Percentiles rank a stretch among this genome's conserved stretches.
Evolutionary conservation across 129 eudicot genomes (phyloP).

Genomic region (Daucus carota): DNA sequence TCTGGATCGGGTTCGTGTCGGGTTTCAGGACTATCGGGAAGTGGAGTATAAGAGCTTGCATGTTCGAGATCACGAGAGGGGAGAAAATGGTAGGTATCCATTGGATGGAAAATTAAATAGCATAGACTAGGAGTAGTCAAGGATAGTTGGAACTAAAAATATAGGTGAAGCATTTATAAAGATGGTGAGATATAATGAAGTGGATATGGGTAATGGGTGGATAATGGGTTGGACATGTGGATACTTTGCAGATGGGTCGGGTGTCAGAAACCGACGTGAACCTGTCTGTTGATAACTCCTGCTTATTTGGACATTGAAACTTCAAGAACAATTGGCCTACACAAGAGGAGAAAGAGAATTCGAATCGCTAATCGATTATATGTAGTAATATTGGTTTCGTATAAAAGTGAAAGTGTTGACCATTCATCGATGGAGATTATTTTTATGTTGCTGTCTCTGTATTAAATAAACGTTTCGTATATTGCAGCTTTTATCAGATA

Average conservation of each 20-base stretch:
- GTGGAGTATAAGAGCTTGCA: conserved; percentile 41
- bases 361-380: neutral
- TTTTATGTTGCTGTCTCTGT: too few relatives aligned
- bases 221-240: neutral
- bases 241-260: conserved; percentile 1
- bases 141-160: neutral
- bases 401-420: neutral
- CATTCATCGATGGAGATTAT: neutral
- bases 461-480: too few relatives aligned
- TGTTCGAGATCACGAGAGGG: conserved; percentile 34
- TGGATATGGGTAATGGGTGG: neutral
- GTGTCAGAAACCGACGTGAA: neutral
- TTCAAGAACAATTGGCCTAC: neutral
- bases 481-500: too few relatives aligned
- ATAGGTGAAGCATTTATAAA: neutral
- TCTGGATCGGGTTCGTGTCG: conserved; percentile 9
- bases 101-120: neutral
- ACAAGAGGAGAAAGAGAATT: neutral
- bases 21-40: conserved; percentile 42
- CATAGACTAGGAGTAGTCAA: neutral
- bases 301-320: neutral
- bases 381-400: neutral
- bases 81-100: conserved; percentile 16
- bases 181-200: neutral
- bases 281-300: neutral